Evolutionary conservation across 2,329 filamentous ascomycete genomes (phyloP), one percentile per base, ranked within the genome.

Genomic region (Ampelomyces quisqualis): DNA sequence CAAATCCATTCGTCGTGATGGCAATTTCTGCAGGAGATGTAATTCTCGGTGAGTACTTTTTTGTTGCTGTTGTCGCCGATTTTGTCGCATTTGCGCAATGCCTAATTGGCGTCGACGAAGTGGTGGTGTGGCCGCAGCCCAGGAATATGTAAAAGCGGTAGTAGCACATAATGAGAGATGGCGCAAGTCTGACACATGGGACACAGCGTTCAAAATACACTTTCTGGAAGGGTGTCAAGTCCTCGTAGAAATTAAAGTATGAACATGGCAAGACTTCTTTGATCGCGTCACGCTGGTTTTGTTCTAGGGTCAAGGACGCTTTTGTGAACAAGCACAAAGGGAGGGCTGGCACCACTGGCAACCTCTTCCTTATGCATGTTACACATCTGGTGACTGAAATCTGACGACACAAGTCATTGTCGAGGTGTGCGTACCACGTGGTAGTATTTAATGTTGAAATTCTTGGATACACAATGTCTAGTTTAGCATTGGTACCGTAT

Each of bases 131-230:
- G 14, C 71, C 71, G 56, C 71, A 74, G 21, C 58, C 62, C 6
- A 64, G 44, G 53, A 70, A 73, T 42, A 73, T 67, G 54, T 61
- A 66, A 21, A 70, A 62, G 26, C 59, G 65, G 51, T 73, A 69
- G 49, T 68, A 71, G 57, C 71, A 73, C 71, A 74, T 74, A n/a
- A 27, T 29, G 37, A 33, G 17, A 7, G 23, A 21, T 17, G 18
- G 11, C 7, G 20, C 23, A 24, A 10, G 20, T 15, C 29, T 27
- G 37, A 34, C 22, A 34, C 37, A 40, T 40, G 27, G 30, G n/a
- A n/a, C n/a, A 21, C 14, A 19, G n/a, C 29, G 29, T 9, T n/a
- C 9, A n/a, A 18, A 20, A 31, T 14, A 19, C 9, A 10, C 10
- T 31, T 19, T 15, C 17, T n/a, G 17, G n/a, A n/a, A 31, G 17